These are phyloP conservation scores for Barnettozyma siamensis DNA, from an alignment of 805 yeast species.

Conservation along the genomic window DNA sequence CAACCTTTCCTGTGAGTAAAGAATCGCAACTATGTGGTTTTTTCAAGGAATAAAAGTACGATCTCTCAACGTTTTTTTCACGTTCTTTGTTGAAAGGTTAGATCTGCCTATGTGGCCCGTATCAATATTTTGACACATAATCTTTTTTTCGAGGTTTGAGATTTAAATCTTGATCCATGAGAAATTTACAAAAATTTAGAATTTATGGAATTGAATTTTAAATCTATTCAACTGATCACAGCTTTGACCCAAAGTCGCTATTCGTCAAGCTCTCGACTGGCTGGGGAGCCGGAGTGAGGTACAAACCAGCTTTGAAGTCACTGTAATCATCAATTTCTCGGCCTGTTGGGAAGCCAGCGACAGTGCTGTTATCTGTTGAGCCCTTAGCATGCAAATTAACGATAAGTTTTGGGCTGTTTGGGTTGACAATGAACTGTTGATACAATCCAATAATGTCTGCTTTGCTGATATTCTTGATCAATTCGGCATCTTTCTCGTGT, in stretches of 20 bases:
- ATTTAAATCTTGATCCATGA: too few relatives aligned
- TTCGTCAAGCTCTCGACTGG: conserved; percentile 38
- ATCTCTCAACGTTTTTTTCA: too few relatives aligned
- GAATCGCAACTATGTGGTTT: too few relatives aligned
- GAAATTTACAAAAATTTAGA: too few relatives aligned
- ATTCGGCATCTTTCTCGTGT: conserved; percentile 49
- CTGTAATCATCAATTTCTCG: conserved; percentile 38
- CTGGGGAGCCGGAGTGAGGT: conserved; percentile 54
- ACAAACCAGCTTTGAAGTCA: conserved; percentile 49
- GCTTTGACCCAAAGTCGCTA: conserved; percentile 15
- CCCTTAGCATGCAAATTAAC: conserved; percentile 57
- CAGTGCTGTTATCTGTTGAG: conserved; percentile 20
- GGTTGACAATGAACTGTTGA: conserved; percentile 34
- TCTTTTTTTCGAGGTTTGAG: too few relatives aligned
- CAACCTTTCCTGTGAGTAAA: too few relatives aligned
- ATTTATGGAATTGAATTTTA: too few relatives aligned
- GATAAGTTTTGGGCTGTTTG: conserved; percentile 38
- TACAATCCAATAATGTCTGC: conserved; percentile 54
- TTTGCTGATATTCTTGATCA: conserved; percentile 48
- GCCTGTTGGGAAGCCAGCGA: conserved; percentile 44
- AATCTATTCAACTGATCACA: too few relatives aligned
- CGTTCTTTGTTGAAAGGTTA: too few relatives aligned
- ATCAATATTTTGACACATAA: too few relatives aligned
- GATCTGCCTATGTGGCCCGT: too few relatives aligned
- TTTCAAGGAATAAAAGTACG: too few relatives aligned